A percentile compares a stretch with the other conserved stretches of the same genome.
Conservation (phyloP, 805 yeast genomes). For the Yarrowia phangngaensis region DNA sequence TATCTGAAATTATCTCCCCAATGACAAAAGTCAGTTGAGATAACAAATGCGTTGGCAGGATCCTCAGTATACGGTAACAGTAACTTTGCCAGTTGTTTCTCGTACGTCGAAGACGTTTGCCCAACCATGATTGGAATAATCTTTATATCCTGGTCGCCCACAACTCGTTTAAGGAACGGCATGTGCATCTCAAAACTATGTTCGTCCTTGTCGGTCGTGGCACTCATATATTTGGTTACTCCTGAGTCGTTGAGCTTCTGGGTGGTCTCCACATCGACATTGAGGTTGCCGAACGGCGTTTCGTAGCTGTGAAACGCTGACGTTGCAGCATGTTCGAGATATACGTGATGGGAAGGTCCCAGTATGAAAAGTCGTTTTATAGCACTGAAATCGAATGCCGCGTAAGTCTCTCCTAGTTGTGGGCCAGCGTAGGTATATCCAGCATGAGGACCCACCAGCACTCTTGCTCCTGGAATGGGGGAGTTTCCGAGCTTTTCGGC, state of each 20-base stretch:
- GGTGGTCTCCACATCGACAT: conserved; percentile 53
- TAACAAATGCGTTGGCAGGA: conserved; percentile 60
- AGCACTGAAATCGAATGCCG: conserved; percentile 57
- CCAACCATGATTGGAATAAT: conserved; percentile 82
- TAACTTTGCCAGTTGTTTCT: conserved; percentile 45
- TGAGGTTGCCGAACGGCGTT: conserved; percentile 78
- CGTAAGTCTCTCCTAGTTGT: conserved; percentile 72
- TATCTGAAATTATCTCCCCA: conserved; percentile 76
- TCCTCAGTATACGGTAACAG: conserved; percentile 54
- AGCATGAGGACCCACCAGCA: conserved; percentile 76
- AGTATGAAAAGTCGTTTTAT: conserved; percentile 67
- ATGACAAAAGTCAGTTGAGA: conserved; percentile 92
- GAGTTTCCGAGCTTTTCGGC: conserved; percentile 32
- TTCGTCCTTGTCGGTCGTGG: conserved; percentile 69
- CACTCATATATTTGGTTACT: conserved; percentile 54
- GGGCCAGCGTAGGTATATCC: conserved; percentile 82
- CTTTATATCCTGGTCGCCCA: conserved; percentile 25
- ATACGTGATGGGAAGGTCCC: conserved; percentile 93
- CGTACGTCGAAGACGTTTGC: conserved; percentile 48
- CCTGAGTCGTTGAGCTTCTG: conserved; percentile 38
- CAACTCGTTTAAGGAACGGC: conserved; percentile 58
- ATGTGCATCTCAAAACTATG: conserved; percentile 95
- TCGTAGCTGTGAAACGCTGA: conserved; percentile 54
- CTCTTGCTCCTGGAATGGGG: conserved; percentile 45
- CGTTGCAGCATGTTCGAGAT: conserved; percentile 58